A percentile compares a stretch with the other conserved stretches of the same genome.
phyloP scores from a whole-genome alignment of 371 early-diverging fungal species.

The Lichtheimia hyalospora region DNA sequence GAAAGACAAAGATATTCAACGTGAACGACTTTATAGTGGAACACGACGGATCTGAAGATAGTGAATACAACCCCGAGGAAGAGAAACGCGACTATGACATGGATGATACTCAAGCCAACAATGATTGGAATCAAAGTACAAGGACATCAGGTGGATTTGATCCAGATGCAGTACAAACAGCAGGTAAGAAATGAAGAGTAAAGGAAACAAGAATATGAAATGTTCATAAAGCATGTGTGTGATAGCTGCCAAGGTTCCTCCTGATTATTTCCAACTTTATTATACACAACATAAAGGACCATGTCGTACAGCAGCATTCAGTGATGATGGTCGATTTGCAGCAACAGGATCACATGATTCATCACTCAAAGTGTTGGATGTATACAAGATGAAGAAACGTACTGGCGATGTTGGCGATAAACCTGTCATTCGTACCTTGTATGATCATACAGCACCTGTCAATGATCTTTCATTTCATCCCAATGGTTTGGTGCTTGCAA shows the following conservation, averaged over 20 bases:
- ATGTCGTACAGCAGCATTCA: slow-evolving; percentile 49
- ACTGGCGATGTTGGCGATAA: slow-evolving; percentile 66
- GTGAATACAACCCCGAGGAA: slow-evolving; percentile 24
- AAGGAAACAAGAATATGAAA: neutral
- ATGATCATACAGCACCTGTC: slow-evolving; percentile 81
- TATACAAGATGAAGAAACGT: slow-evolving; percentile 69
- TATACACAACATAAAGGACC: slow-evolving; percentile 60
- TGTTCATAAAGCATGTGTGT: slow-evolving; percentile 29
- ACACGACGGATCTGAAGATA: slow-evolving; percentile 43
- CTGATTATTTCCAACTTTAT: slow-evolving; percentile 51
- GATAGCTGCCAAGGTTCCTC: slow-evolving; percentile 36
- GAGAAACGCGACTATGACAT: slow-evolving; percentile 25
- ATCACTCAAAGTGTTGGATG: slow-evolving; percentile 89
- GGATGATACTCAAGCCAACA: slow-evolving; percentile 14
- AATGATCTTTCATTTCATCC: slow-evolving; percentile 93
- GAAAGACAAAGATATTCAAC: neutral
- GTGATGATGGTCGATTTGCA: slow-evolving; percentile 69
- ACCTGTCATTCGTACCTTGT: slow-evolving; percentile 85
- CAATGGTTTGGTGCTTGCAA: slow-evolving; percentile 86
- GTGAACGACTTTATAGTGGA: slow-evolving; percentile 19
- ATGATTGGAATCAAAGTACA: slow-evolving; percentile 4
- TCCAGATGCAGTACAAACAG: slow-evolving; percentile 26
- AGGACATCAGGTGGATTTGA: slow-evolving; percentile 25
- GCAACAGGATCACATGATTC: slow-evolving; percentile 92
- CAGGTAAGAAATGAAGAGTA: slow-evolving; percentile 19